phyloP scores from a whole-genome alignment of 805 yeast species.

The Hanseniaspora jakobsenii region DNA sequence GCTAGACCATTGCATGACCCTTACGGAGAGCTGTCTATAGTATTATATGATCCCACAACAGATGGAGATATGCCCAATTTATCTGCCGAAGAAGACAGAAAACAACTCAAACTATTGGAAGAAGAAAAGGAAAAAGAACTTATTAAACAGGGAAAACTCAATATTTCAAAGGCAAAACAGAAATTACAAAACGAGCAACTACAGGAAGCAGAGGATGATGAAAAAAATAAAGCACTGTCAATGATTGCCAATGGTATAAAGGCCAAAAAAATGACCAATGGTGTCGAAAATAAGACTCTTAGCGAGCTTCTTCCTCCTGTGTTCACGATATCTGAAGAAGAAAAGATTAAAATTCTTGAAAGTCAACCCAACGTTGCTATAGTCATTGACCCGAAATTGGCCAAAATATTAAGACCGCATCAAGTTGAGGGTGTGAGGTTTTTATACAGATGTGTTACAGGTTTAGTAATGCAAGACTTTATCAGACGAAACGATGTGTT shows the following conservation, averaged over 20 bases:
- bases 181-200: constrained; percentile 24
- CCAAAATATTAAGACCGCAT: constrained; percentile 83
- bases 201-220: constrained; percentile 24
- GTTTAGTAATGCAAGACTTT: constrained; percentile 42
- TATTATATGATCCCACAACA: constrained; percentile 86
- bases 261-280: constrained; percentile 26
- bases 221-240: constrained; percentile 21
- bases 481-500: constrained; percentile 11
- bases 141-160: constrained; percentile 13
- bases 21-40: constrained; percentile 82
- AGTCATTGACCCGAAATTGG: constrained; percentile 79
- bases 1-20: constrained; percentile 96
- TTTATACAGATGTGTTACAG: constrained; percentile 80
- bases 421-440: constrained; percentile 93
- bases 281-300: constrained; percentile 43
- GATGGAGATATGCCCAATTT: constrained; percentile 38
- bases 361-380: constrained; percentile 83
- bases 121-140: too few species aligned
- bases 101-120: constrained; percentile 16
- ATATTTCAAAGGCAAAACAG: constrained; percentile 26
- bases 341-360: constrained; percentile 31
- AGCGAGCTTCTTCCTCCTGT: constrained; percentile 48
- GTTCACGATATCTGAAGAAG: constrained; percentile 49
- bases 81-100: constrained; percentile 16
- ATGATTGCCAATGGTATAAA: constrained; percentile 27